These are phyloP conservation scores for Hypoxylon subgilvum DNA, from an alignment of 495 filamentous ascomycete genomes.

Conservation along the genomic window DNA sequence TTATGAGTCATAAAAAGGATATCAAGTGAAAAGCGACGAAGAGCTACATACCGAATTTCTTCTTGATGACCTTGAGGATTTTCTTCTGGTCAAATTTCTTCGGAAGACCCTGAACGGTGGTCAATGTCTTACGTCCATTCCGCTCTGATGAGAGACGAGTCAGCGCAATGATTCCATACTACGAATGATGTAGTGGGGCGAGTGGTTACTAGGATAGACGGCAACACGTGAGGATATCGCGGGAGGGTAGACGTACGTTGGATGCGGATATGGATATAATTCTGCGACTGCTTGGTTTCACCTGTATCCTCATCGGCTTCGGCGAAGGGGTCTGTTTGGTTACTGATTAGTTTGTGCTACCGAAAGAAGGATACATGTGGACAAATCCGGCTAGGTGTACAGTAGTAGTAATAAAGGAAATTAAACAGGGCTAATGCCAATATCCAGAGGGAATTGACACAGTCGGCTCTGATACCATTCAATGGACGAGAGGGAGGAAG, in stretches of 20 bases:
- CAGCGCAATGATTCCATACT: slow-evolving; percentile 10
- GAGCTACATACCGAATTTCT: slow-evolving; percentile 83
- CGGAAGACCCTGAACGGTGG: slow-evolving; percentile 96
- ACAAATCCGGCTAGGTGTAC: slow-evolving; percentile 19
- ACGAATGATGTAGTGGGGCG: not conserved
- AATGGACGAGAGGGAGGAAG: slow-evolving; percentile 20
- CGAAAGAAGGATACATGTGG: slow-evolving; percentile 12
- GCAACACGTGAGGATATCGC: slow-evolving; percentile 3
- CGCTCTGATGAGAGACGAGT: slow-evolving; percentile 68
- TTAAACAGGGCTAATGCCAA: too few species aligned
- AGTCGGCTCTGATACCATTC: not conserved
- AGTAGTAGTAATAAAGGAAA: too few species aligned
- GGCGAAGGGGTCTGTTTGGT: slow-evolving; percentile 92
- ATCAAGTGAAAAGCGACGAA: not conserved
- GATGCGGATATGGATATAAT: slow-evolving; percentile 99
- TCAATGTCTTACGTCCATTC: slow-evolving; percentile 99
- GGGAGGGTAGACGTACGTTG: slow-evolving; percentile 76
- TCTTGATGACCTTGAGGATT: slow-evolving; percentile 99
- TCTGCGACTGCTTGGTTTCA: slow-evolving; percentile 86
- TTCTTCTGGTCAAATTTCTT: slow-evolving; percentile 99
- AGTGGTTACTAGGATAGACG: slow-evolving; percentile 4
- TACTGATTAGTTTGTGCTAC: slow-evolving; percentile 21
- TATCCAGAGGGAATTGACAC: not conserved
- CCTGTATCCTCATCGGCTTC: slow-evolving; percentile 99
- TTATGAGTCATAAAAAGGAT: not conserved